phyloP scores from a whole-genome alignment of 345 rosid species.

The Nephelium lappaceum region DNA sequence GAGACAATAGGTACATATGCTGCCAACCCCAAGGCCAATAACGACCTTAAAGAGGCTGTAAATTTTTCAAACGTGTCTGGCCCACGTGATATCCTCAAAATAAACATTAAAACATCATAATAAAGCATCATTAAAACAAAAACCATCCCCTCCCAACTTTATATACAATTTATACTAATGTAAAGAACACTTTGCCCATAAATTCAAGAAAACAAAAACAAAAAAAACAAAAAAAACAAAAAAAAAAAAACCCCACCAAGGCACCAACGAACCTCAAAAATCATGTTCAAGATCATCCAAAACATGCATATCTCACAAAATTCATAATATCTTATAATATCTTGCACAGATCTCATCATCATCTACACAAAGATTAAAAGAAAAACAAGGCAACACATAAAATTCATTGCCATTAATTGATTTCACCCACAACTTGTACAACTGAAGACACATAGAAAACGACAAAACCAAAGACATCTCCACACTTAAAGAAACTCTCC shows the following conservation, averaged over 20 bases:
- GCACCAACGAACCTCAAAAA: background rate
- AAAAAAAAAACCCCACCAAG: background rate
- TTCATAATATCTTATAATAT: background rate
- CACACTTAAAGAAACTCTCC: background rate
- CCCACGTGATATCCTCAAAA: background rate
- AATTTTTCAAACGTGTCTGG: background rate
- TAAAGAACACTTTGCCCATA: too few relatives aligned
- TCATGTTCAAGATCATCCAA: background rate
- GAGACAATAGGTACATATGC: too few relatives aligned
- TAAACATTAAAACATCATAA: background rate
- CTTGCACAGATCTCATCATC: background rate
- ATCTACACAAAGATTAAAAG: background rate
- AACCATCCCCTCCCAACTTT: too few relatives aligned
- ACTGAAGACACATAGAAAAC: background rate
- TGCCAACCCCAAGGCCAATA: too few relatives aligned
- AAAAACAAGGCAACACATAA: background rate
- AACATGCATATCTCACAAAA: background rate
- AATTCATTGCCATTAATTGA: conserved; percentile 5
- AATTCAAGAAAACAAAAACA: too few relatives aligned
- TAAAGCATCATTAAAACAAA: background rate
- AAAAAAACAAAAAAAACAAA: too few relatives aligned
- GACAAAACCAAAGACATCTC: background rate
- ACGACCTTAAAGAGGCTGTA: too few relatives aligned
- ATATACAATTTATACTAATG: too few relatives aligned
- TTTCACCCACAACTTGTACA: background rate